Conservation (phyloP, 2,329 filamentous ascomycete genomes). For the Monosporascus sp. region DNA sequence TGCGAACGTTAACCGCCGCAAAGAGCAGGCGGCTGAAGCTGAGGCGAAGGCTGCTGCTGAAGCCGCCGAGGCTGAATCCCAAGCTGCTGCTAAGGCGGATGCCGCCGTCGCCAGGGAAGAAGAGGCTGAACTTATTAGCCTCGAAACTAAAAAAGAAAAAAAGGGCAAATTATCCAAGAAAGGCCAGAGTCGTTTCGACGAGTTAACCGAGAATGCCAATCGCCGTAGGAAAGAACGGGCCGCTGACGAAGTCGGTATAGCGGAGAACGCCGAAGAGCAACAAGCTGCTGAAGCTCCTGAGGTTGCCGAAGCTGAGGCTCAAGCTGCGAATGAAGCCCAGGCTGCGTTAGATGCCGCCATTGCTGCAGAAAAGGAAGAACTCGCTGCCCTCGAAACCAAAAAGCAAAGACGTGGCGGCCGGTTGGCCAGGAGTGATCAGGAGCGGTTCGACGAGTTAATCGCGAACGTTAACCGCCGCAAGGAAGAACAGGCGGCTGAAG, state of each 20-base stretch:
- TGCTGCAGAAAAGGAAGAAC: slow-evolving; percentile 20
- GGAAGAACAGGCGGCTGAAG: slow-evolving; percentile 29
- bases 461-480: slow-evolving; percentile 27
- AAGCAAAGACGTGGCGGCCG: slow-evolving; percentile 43
- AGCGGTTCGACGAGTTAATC: slow-evolving; percentile 34
- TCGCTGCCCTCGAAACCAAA: slow-evolving; percentile 38
- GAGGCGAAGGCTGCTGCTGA: slow-evolving; percentile 12
- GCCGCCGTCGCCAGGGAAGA: slow-evolving; percentile 3
- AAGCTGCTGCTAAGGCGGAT: slow-evolving; percentile 6
- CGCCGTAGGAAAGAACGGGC: slow-evolving; percentile 28
- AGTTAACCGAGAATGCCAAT: slow-evolving; percentile 23
- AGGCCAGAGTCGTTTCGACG: slow-evolving; percentile 21
- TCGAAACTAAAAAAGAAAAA: slow-evolving; percentile 25
- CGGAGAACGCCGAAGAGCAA: slow-evolving; percentile 3
- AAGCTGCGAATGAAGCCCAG: slow-evolving; percentile 6
- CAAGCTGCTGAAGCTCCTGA: slow-evolving; percentile 9
- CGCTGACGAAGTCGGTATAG: slow-evolving; percentile 32
- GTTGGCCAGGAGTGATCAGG: slow-evolving; percentile 38
- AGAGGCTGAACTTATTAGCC: slow-evolving; percentile 1
- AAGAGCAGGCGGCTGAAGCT: slow-evolving; percentile 10
- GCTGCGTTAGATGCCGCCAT: neutral
- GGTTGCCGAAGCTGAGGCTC: slow-evolving; percentile 6
- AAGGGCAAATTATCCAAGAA: slow-evolving; percentile 31
- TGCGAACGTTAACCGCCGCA: too few relatives aligned
- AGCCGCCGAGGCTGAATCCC: slow-evolving; percentile 18